Percentiles rank a stretch among this genome's conserved stretches.
These are phyloP conservation scores for Cyanophora paradoxa DNA, from an alignment of 78 protist species.

Conservation along the genomic window DNA sequence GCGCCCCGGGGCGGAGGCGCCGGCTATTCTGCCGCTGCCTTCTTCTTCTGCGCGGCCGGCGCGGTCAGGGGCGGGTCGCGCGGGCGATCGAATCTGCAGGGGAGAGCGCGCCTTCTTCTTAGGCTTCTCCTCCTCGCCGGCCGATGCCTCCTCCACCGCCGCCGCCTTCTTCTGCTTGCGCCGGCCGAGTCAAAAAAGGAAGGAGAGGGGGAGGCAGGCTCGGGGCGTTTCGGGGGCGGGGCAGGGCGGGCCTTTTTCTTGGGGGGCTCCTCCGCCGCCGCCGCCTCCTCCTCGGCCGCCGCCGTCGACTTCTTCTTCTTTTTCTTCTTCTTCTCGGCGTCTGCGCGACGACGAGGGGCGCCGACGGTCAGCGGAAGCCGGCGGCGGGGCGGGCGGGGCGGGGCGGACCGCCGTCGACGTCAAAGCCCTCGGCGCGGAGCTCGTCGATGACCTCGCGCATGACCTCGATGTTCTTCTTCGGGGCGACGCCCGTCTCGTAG, in stretches of 20 bases:
- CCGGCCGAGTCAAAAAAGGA: background rate
- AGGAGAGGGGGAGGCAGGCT: no score
- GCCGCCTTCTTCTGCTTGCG: background rate
- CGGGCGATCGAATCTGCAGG: no score
- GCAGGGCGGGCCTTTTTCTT: background rate
- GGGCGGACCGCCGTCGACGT: background rate
- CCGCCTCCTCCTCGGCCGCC: constrained; percentile 2
- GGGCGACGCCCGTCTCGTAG: constrained; percentile 74
- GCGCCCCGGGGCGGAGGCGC: no score
- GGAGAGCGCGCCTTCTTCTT: constrained; percentile 29
- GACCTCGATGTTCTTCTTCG: constrained; percentile 76
- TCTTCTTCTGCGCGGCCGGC: no score
- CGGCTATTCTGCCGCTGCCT: no score
- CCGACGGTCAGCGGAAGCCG: background rate
- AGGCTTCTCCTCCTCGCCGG: constrained; percentile 12
- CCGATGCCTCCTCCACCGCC: background rate
- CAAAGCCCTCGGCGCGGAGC: background rate
- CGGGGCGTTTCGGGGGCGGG: no score
- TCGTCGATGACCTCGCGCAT: constrained; percentile 58
- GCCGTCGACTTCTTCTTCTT: background rate
- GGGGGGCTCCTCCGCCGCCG: background rate
- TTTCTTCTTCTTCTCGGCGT: background rate
- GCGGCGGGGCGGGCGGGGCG: background rate
- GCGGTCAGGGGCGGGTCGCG: no score
- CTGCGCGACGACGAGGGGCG: background rate